A percentile compares a stretch with the other conserved stretches of the same genome.
phyloP scores from a whole-genome alignment of 1,284 basidiomycete species.

The Sparassis latifolia region DNA sequence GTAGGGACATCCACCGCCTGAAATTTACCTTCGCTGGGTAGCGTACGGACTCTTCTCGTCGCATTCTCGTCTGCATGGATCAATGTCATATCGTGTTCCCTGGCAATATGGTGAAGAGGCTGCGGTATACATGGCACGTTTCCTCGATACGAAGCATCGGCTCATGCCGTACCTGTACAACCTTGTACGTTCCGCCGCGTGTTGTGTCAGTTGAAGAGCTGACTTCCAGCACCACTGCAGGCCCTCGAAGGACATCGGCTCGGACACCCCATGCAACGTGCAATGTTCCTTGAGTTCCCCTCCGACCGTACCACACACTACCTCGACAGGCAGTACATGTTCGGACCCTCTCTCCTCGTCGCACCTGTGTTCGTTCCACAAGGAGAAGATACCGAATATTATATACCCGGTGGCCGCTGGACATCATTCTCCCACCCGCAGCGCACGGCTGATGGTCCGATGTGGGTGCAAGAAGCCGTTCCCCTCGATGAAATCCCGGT shows the following conservation, averaged over 20 bases:
- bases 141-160: conserved; percentile 62
- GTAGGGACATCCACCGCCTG: conserved; percentile 58
- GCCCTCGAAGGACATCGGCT: conserved; percentile 51
- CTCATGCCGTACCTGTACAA: conserved; percentile 73
- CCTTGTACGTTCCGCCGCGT: conserved; percentile 34
- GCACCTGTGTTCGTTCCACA: conserved; percentile 65
- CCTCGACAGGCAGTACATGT: conserved; percentile 66
- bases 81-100: conserved; percentile 66
- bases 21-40: conserved; percentile 74
- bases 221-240: conserved; percentile 24
- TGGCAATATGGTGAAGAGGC: conserved; percentile 74
- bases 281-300: conserved; percentile 72
- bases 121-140: conserved; percentile 56
- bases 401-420: conserved; percentile 66
- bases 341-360: conserved; percentile 64
- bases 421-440: conserved; percentile 53
- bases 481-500: conserved; percentile 58
- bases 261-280: conserved; percentile 61
- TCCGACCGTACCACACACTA: conserved; percentile 58
- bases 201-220: not conserved
- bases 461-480: conserved; percentile 52
- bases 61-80: conserved; percentile 68
- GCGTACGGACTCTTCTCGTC: conserved; percentile 67
- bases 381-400: conserved; percentile 56
- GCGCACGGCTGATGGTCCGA: conserved; percentile 42